Base-by-base conservation (phyloP, 1,139 yeast genomes). In the Pichia norvegensis region DNA sequence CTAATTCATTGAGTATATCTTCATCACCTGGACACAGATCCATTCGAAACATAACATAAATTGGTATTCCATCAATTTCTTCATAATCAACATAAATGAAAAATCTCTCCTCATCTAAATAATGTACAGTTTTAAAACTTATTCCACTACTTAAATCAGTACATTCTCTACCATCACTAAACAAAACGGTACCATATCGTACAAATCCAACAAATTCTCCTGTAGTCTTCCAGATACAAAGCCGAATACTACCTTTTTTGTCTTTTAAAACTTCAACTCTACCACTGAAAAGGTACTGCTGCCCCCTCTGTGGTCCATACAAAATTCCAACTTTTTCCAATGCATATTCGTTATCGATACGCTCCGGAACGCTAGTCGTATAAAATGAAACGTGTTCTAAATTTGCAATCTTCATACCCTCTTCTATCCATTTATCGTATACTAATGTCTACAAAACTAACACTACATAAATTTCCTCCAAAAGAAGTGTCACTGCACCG, bases 21-120 rank as follows among this genome's bases (percentile, higher is more conserved):
- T 41, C 46, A 40, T 59, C 62, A 29, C 55, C 60, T n/a, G 53
- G 58, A 40, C 55, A 49, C 68, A 63, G 66, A 70, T 52, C 71
- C 73, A 63, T 76, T 5, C 33, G 29, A 9, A 47, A 11, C 4
- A 22, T 38, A 2, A 42, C 36, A 16, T 44, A 42, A 11, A 25
- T 25, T 1, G 27, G 27, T 25, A 25, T 25, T 25, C 27, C 27
- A 10, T 25, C 27, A 25, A 38, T 38, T 14, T 39, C 37, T 61
- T 62, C 73, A 21, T 41, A 46, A 19, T 54, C 47, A 16, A 58
- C 44, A 29, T 56, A 49, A 3, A 52, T 42, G 16, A 55, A 48
- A 43, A 52, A 58, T 38, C 54, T 49, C 25, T 55, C 56, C 1
- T 52, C 43, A n/a, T 41, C 16, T 14, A 45, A 20, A n/a, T 46